These are phyloP conservation scores for Fusarium secorum DNA, from an alignment of 2,329 filamentous ascomycete genomes.

Conservation along the genomic window DNA sequence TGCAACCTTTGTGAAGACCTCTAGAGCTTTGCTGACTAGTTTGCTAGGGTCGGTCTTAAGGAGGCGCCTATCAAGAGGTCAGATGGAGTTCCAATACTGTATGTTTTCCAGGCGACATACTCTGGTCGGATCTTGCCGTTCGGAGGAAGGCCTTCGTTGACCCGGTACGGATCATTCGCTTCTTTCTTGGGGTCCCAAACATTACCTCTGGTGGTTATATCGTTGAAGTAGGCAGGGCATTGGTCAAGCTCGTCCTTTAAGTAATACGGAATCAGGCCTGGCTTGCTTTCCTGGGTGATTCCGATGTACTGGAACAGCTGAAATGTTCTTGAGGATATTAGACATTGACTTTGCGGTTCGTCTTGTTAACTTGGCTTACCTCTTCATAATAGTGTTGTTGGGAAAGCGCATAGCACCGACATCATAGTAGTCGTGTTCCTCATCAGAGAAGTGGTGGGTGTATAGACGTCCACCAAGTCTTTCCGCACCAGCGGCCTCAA, in stretches of 20 bases:
- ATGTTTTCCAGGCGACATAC: background rate
- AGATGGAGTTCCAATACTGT: background rate
- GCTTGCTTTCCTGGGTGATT: background rate
- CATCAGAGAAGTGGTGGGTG: background rate
- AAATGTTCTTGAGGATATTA: background rate
- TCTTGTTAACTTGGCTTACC: background rate
- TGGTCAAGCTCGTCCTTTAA: accelerated
- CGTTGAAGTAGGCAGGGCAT: background rate
- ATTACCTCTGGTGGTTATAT: background rate
- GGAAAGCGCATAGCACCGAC: background rate
- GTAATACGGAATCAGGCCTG: accelerated
- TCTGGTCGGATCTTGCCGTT: background rate
- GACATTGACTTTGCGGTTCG: no score
- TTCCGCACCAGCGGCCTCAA: background rate
- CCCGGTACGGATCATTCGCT: accelerated
- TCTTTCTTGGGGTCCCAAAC: accelerated
- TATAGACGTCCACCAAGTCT: background rate
- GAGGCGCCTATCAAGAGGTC: accelerated
- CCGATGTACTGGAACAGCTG: background rate
- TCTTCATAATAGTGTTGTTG: background rate
- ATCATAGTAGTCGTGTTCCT: background rate
- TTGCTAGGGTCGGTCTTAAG: background rate
- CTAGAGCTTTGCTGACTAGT: accelerated
- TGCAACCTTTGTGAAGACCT: accelerated
- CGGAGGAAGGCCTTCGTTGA: background rate